phyloP scores from a whole-genome alignment of 345 rosid species.

The Lagerstroemia speciosa region DNA sequence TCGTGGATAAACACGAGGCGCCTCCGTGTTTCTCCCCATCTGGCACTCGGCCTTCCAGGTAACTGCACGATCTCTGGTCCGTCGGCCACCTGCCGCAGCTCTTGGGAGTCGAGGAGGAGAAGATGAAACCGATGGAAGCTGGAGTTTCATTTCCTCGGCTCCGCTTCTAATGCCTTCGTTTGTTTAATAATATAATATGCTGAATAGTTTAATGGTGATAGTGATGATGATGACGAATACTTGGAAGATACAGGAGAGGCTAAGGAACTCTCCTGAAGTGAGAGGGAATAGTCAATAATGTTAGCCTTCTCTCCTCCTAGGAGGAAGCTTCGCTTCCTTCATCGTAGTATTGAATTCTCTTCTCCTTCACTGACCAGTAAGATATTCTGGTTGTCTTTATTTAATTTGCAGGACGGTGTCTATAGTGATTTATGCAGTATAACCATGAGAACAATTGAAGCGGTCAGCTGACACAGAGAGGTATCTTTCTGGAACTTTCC shows the following conservation, averaged over 20 bases:
- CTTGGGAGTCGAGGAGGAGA: neutral
- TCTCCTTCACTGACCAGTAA: neutral
- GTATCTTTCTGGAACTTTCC: constrained; percentile 5
- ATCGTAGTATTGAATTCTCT: neutral
- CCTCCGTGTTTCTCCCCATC: neutral
- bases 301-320: neutral
- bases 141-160: neutral
- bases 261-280: neutral
- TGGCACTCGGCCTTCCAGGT: neutral
- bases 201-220: neutral
- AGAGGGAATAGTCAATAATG: neutral
- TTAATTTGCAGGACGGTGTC: neutral
- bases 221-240: neutral
- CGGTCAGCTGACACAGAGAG: neutral
- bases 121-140: neutral
- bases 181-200: neutral
- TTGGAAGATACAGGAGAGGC: neutral
- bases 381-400: neutral
- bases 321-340: neutral
- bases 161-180: neutral
- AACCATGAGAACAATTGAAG: neutral
- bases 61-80: neutral
- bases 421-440: neutral
- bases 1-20: too few relatives aligned
- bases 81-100: neutral